Evolutionary conservation across 345 rosid genomes (phyloP).

Genomic region (Noccaea caerulescens): DNA sequence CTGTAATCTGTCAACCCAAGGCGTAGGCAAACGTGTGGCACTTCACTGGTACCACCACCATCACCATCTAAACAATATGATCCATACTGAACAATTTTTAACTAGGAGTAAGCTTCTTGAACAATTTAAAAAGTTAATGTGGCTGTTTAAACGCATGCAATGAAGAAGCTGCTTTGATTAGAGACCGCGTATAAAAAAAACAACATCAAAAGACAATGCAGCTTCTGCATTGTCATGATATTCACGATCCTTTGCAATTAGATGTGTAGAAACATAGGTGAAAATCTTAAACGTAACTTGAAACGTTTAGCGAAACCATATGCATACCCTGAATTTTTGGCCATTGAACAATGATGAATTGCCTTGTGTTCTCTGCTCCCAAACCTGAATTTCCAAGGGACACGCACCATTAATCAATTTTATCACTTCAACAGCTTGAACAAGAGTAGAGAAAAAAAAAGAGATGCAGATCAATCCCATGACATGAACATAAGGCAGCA

Average conservation of each 20-base stretch:
- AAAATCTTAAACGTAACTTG: background rate
- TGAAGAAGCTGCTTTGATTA: slow-evolving; percentile 13
- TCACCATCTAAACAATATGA: slow-evolving; percentile 50
- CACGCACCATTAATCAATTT: background rate
- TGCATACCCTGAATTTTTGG: slow-evolving; percentile 77
- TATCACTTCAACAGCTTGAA: background rate
- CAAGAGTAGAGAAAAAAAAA: background rate
- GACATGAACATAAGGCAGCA: background rate
- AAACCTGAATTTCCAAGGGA: slow-evolving; percentile 49
- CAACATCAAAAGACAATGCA: background rate
- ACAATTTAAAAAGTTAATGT: background rate
- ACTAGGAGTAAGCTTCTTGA: slow-evolving; percentile 1
- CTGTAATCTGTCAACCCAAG: slow-evolving; percentile 93
- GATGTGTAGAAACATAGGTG: background rate
- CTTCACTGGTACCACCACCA: slow-evolving; percentile 48
- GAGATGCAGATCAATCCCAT: background rate
- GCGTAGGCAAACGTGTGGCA: slow-evolving; percentile 56
- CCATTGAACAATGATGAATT: slow-evolving; percentile 77
- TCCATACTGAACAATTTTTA: slow-evolving; percentile 65
- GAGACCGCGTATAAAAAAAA: background rate
- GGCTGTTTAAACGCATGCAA: background rate
- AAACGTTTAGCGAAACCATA: background rate
- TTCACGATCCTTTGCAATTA: background rate
- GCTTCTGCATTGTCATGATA: background rate
- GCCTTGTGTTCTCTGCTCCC: slow-evolving; percentile 64